A percentile compares a stretch with the other conserved stretches of the same genome.
These are phyloP conservation scores for Epithemia pelagica DNA, from an alignment of 108 stramenopile species.

Conservation along the genomic window DNA sequence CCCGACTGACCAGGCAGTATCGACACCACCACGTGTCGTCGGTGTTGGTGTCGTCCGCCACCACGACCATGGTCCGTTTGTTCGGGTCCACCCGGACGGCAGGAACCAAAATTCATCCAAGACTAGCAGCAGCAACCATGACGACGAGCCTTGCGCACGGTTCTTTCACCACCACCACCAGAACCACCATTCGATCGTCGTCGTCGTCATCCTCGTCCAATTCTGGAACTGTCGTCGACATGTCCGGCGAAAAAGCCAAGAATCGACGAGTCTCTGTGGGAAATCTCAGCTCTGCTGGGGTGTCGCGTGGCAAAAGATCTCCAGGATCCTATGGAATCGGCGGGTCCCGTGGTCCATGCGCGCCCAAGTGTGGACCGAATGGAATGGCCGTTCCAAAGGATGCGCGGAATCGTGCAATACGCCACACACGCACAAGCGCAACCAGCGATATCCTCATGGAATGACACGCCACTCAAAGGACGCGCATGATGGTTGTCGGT, in stretches of 20 bases:
- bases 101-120: no score
- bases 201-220: no score
- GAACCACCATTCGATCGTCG: no score
- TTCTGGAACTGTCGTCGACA: no score
- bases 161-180: no score
- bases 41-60: no score
- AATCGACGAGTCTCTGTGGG: conserved; percentile 78
- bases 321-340: conserved; percentile 87
- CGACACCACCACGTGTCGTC: no score
- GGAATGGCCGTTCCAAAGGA: conserved; percentile 84
- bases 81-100: no score
- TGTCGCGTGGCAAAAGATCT: conserved; percentile 83
- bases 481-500: conserved; percentile 77
- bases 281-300: conserved; percentile 75
- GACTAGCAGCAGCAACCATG: no score
- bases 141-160: no score
- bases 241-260: conserved; percentile 38
- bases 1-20: no score
- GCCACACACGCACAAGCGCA: conserved; percentile 64
- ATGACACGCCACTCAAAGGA: conserved; percentile 72
- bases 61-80: no score
- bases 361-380: conserved; percentile 79
- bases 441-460: conserved; percentile 60
- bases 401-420: conserved; percentile 92
- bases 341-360: conserved; percentile 76